These are phyloP conservation scores for Anthracocystis walkeri DNA, from an alignment of 1,284 basidiomycete genomes.

Conservation along the genomic window DNA sequence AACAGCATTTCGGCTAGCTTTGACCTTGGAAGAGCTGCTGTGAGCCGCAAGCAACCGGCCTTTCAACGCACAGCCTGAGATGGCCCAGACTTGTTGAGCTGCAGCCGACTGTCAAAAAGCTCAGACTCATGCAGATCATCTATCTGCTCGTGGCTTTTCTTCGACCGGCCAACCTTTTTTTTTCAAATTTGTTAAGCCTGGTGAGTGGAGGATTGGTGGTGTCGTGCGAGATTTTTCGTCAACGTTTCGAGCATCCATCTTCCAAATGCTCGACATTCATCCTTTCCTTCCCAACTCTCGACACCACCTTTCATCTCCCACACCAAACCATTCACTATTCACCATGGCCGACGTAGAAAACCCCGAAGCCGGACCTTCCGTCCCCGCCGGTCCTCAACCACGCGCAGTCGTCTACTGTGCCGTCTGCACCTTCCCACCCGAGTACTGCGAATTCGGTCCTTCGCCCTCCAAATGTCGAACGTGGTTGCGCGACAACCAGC, in stretches of 20 bases:
- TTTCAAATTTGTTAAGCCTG: slow-evolving; percentile 3
- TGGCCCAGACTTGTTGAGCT: not conserved
- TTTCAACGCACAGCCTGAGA: not conserved
- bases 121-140: not conserved
- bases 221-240: slow-evolving; percentile 35
- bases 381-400: slow-evolving; percentile 39
- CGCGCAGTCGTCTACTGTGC: slow-evolving; percentile 59
- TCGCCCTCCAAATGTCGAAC: slow-evolving; percentile 61
- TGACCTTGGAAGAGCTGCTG: not conserved
- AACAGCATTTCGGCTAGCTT: slow-evolving; percentile 4
- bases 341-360: slow-evolving; percentile 34
- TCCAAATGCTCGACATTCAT: not conserved
- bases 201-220: slow-evolving; percentile 10
- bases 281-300: not conserved
- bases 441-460: slow-evolving; percentile 68
- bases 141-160: not conserved
- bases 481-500: slow-evolving; percentile 60
- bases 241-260: not conserved
- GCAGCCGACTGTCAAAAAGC: slow-evolving; percentile 1
- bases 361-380: slow-evolving; percentile 48
- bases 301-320: not conserved
- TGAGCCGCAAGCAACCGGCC: not conserved
- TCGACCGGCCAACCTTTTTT: not conserved
- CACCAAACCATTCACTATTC: too few relatives aligned
- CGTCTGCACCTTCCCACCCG: slow-evolving; percentile 67